Conservation (phyloP, 2,329 filamentous ascomycete genomes). For the Talaromyces sp. region DNA sequence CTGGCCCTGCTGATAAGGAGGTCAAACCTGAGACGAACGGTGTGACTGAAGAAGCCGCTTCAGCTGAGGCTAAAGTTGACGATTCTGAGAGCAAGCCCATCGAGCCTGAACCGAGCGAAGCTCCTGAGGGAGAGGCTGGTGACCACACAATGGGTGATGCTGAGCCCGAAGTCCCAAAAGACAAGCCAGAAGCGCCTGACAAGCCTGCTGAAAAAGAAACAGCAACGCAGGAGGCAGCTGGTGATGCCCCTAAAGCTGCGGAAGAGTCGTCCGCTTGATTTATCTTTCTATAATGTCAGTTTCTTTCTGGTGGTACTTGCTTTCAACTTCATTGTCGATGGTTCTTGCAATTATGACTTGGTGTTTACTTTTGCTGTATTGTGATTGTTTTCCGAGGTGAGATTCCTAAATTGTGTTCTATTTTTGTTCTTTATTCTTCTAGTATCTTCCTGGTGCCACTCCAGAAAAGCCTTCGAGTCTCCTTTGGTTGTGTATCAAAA, state of each 20-base stretch:
- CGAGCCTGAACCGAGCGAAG: background rate
- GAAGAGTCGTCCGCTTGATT: slow-evolving; percentile 7
- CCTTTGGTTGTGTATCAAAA: slow-evolving; percentile 3
- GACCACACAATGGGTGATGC: slow-evolving; percentile 12
- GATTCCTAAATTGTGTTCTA: slow-evolving; percentile 1
- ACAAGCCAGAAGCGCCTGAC: slow-evolving; percentile 31
- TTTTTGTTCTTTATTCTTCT: background rate
- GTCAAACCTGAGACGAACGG: background rate
- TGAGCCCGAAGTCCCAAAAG: slow-evolving; percentile 20
- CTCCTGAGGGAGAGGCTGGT: slow-evolving; percentile 1
- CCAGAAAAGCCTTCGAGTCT: slow-evolving; percentile 1
- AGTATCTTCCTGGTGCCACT: background rate
- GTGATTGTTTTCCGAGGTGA: background rate
- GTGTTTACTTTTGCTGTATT: background rate
- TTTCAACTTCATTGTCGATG: background rate
- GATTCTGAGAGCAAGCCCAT: background rate
- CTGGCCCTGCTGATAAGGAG: slow-evolving; percentile 41
- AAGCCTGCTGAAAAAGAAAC: slow-evolving; percentile 23
- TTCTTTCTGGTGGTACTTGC: background rate
- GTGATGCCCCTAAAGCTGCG: background rate
- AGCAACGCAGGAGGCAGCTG: slow-evolving; percentile 4
- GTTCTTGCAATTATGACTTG: slow-evolving; percentile 4
- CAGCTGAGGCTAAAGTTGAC: background rate
- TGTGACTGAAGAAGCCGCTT: background rate
- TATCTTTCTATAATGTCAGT: background rate